These are phyloP conservation scores for Plasmodium inui DNA, from an alignment of 169 alveolate species.

Conservation along the genomic window DNA sequence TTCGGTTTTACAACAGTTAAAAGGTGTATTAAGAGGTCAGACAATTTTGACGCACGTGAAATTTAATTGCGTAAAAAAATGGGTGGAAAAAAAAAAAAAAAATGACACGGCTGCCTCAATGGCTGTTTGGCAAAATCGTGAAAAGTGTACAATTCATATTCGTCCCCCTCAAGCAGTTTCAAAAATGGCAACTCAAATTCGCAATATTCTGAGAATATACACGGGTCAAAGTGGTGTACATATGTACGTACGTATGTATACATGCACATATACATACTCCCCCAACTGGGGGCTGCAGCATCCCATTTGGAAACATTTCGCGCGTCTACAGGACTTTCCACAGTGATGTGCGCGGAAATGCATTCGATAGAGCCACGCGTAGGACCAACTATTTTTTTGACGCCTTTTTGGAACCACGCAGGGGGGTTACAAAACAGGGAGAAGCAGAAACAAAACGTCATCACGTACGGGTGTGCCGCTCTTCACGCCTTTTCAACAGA, in stretches of 20 bases:
- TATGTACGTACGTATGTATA: neutral
- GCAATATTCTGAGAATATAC: neutral
- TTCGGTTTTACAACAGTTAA: constrained; percentile 2
- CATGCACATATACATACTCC: neutral
- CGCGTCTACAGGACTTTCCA: neutral
- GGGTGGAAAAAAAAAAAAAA: constrained; percentile 18
- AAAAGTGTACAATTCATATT: neutral
- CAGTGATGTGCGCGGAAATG: neutral
- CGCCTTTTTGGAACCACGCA: neutral
- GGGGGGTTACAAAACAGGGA: neutral
- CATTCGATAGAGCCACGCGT: neutral
- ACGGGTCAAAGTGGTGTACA: neutral
- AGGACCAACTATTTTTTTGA: neutral
- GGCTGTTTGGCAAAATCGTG: neutral
- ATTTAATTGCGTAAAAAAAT: neutral
- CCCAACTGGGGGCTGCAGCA: neutral
- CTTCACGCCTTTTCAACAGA: neutral
- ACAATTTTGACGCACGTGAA: neutral
- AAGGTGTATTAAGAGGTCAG: constrained; percentile 22
- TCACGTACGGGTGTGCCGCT: neutral
- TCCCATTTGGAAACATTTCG: neutral
- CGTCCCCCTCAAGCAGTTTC: neutral
- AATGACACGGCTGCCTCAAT: neutral
- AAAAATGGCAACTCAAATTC: neutral
- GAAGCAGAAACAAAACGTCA: neutral